Base-by-base conservation (phyloP, 2,329 filamentous ascomycete species). In the Trichoderma simmonsii region DNA sequence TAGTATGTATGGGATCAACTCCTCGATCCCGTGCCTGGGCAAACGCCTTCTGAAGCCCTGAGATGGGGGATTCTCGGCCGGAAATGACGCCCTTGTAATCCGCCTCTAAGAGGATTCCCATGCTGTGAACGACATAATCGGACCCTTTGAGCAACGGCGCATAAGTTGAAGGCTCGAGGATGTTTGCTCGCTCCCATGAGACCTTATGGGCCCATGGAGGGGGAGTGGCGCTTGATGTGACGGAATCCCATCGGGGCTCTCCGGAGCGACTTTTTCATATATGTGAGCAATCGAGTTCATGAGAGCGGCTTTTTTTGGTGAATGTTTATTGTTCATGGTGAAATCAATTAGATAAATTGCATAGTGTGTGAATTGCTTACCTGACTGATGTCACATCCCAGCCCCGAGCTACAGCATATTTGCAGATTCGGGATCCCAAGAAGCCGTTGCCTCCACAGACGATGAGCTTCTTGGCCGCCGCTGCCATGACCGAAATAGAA, bases 401-500 rank as follows among this genome's bases (percentile, higher is more conserved):
- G 70, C 94, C 94, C 79, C 94, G 87, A 60, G 91, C 88, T 65
- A 94, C 91, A 59, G 94, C 96, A 69, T 93, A 91, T 85, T 94
- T 96, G 85, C 96, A 98, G 83, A 99, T 97, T 71, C 95, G 89
- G 28, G 86, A 88, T 82, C 94, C 94, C 30, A 99, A 83, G 80
- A 98, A 99, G 39, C 96, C 95, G 82, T 93, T 98, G 73, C 95
- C 95, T 76, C 96, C 96, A 76, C 93, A 97, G 70, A 99, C 94
- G 56, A 98, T 90, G 57, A 99, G 86, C 82, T 90, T 92, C 84
- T 94, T 97, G 75, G 87, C 86, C 75, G 87, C 85, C 68, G 51
- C 69, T 59, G 69, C 59, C 61, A 71, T 65, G 51, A 15, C 66
- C 34, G 18, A 14, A 6, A 8, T 28, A 43, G 3, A 26, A 21